A percentile compares a stretch with the other conserved stretches of the same genome.
Evolutionary conservation across 1,284 basidiomycete species (phyloP).

Genomic region (Tilletia caries): DNA sequence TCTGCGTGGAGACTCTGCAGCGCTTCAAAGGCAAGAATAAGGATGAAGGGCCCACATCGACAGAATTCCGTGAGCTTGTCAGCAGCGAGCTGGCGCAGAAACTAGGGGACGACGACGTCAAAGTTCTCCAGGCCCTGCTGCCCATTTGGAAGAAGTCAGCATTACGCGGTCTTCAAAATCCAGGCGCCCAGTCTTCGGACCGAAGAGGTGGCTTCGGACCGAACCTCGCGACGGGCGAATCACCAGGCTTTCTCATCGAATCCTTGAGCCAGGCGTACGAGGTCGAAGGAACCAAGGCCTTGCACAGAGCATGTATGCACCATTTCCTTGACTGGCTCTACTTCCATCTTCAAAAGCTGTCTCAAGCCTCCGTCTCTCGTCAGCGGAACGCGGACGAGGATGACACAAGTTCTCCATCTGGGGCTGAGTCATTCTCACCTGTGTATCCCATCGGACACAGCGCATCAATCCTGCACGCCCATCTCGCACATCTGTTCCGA

Average conservation of each 20-base stretch:
- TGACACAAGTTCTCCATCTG: no score
- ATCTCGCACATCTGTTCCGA: not conserved
- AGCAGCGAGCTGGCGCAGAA: no score
- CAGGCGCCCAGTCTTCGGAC: not conserved
- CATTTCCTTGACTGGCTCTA: slow-evolving; percentile 3
- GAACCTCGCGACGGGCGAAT: no score
- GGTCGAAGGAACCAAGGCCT: not conserved
- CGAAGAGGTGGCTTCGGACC: no score
- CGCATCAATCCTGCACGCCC: not conserved
- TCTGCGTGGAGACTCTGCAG: not conserved
- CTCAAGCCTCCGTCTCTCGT: no score
- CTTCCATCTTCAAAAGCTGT: no score
- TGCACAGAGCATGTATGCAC: not conserved
- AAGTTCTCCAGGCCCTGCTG: not conserved
- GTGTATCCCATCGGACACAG: not conserved
- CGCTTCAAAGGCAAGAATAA: not conserved
- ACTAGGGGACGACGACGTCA: not conserved
- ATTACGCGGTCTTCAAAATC: not conserved
- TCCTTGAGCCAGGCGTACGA: not conserved
- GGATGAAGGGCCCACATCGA: not conserved
- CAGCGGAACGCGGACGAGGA: no score
- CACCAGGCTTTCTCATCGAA: not conserved
- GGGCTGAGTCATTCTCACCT: no score
- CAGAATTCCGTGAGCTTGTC: no score
- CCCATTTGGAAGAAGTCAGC: not conserved